Conservation (phyloP, 805 yeast species). For the Debaryomyces castellii region DNA sequence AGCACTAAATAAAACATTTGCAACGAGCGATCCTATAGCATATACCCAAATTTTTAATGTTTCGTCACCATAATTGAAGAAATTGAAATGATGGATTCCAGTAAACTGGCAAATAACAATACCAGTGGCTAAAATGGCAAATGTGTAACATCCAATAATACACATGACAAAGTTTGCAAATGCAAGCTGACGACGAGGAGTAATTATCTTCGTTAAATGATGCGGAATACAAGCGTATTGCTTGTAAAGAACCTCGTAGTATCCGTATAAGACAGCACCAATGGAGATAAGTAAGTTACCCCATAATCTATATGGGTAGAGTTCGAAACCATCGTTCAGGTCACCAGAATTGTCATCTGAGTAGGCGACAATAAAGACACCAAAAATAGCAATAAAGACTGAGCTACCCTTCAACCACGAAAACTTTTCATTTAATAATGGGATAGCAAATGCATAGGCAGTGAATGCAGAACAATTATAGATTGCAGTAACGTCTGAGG, state of each 20-base stretch:
- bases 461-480: constrained; percentile 89
- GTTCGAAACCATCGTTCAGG: constrained; percentile 17
- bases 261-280: constrained; percentile 79
- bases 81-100: constrained; percentile 57
- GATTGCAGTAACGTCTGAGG: constrained; percentile 85
- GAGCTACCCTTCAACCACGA: constrained; percentile 61
- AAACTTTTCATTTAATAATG: constrained; percentile 65
- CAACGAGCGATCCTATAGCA: constrained; percentile 52
- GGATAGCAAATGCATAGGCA: constrained; percentile 81
- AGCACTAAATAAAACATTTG: constrained; percentile 69
- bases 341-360: constrained; percentile 37
- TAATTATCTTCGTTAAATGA: constrained; percentile 40
- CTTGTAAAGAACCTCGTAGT: constrained; percentile 83
- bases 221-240: constrained; percentile 71
- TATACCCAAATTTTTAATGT: constrained; percentile 41
- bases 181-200: constrained; percentile 67
- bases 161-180: constrained; percentile 79
- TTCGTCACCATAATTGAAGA: constrained; percentile 46
- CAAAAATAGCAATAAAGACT: constrained; percentile 70
- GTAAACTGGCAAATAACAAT: constrained; percentile 50
- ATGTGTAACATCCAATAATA: constrained; percentile 59
- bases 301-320: constrained; percentile 57
- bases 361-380: constrained; percentile 80
- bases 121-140: constrained; percentile 46
- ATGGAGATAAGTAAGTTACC: constrained; percentile 71